phyloP scores from a whole-genome alignment of 257 asterid species.

The Asclepias syriaca region DNA sequence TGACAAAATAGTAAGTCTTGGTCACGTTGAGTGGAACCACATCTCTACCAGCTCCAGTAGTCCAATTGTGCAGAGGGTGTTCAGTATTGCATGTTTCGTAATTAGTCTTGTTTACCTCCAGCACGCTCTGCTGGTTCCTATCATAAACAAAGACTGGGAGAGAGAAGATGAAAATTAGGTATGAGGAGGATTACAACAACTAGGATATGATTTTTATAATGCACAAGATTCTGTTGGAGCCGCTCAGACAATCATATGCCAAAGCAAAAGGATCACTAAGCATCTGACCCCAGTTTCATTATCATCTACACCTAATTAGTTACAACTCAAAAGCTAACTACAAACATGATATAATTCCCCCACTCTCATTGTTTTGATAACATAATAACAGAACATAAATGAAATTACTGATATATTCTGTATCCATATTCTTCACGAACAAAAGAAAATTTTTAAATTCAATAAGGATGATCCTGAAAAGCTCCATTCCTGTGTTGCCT shows the following conservation, averaged over 20 bases:
- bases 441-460: background rate
- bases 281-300: background rate
- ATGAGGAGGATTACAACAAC: background rate
- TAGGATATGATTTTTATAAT: background rate
- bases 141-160: slow-evolving; percentile 47
- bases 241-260: background rate
- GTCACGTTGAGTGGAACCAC: slow-evolving; percentile 85
- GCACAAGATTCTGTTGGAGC: background rate
- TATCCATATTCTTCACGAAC: background rate
- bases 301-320: background rate
- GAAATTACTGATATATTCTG: background rate
- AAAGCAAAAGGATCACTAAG: background rate
- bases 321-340: background rate
- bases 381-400: background rate
- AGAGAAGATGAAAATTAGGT: background rate
- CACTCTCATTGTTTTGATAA: background rate
- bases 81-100: slow-evolving; percentile 59
- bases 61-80: slow-evolving; percentile 66
- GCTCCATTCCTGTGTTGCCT: too few species aligned
- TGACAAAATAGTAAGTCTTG: slow-evolving; percentile 59
- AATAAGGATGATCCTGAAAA: too few species aligned
- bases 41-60: slow-evolving; percentile 86
- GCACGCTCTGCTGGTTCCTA: slow-evolving; percentile 47
- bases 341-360: background rate
- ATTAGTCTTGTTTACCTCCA: slow-evolving; percentile 73